A percentile compares a stretch with the other conserved stretches of the same genome.
Evolutionary conservation across 2,329 filamentous ascomycete species (phyloP).

Genomic region (Tympanopsis confertula): DNA sequence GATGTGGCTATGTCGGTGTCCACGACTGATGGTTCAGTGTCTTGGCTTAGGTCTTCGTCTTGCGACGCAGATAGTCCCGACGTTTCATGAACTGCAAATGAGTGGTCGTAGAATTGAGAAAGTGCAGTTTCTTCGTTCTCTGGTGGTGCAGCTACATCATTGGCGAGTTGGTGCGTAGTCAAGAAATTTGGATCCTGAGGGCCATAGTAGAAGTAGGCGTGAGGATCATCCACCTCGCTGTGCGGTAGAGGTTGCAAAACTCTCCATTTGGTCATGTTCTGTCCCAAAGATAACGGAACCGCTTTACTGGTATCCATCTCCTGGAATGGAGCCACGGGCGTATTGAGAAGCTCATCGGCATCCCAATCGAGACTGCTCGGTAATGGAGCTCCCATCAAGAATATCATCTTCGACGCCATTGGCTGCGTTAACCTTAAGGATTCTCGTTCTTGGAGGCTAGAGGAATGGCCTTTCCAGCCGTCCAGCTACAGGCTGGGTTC

Average conservation of each 20-base stretch:
- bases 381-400: constrained; percentile 45
- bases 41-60: constrained; percentile 10
- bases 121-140: constrained; percentile 23
- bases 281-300: no score
- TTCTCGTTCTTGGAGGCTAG: no score
- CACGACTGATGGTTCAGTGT: constrained; percentile 3
- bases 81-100: constrained; percentile 56
- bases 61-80: constrained; percentile 19
- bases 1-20: constrained; percentile 12
- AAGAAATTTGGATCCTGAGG: constrained; percentile 31
- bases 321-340: constrained; percentile 27
- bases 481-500: no score
- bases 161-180: constrained; percentile 27
- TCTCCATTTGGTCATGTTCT: no score
- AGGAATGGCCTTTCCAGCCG: no score
- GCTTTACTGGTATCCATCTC: no score
- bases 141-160: constrained; percentile 10
- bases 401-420: constrained; percentile 19
- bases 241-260: no score
- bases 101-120: constrained; percentile 67
- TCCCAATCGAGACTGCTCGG: constrained; percentile 40
- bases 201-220: constrained; percentile 5
- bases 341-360: constrained; percentile 32
- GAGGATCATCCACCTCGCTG: no score
- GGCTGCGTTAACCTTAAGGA: no score